These are phyloP conservation scores for Isoetes engelmannii DNA, from an alignment of 83 land plant species.

Conservation along the genomic window DNA sequence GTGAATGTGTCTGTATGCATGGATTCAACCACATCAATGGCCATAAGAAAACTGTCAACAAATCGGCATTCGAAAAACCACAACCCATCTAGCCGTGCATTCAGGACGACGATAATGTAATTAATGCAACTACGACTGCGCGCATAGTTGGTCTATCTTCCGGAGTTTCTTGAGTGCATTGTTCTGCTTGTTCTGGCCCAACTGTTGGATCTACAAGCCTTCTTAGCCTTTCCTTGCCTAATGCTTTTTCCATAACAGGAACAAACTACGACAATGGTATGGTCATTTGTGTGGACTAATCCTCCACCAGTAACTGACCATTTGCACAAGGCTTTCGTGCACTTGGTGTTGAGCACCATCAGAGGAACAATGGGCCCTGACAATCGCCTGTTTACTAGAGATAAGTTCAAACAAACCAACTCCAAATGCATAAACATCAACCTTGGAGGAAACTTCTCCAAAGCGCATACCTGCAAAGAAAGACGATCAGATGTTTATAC, in stretches of 20 bases:
- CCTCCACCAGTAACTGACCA: conserved; percentile 14
- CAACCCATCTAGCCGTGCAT: too few species aligned
- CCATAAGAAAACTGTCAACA: too few species aligned
- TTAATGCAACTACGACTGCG: too few species aligned
- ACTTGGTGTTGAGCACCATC: conserved; percentile 17
- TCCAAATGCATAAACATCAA: conserved; percentile 78
- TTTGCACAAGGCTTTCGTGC: conserved; percentile 27
- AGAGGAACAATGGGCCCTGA: conserved; percentile 29
- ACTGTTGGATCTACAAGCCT: conserved; percentile 58
- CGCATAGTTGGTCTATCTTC: too few species aligned
- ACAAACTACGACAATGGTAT: conserved; percentile 45
- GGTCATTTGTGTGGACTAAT: not conserved
- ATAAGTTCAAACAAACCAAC: conserved; percentile 73
- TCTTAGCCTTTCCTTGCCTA: conserved; percentile 33
- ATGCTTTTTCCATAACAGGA: conserved; percentile 37
- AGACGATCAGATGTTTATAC: too few species aligned
- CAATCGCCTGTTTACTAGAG: conserved; percentile 60
- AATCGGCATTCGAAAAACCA: too few species aligned
- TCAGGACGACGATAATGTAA: too few species aligned
- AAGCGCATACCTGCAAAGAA: conserved; percentile 50
- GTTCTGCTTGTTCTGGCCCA: conserved; percentile 31
- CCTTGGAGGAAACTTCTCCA: conserved; percentile 62
- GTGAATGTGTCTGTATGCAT: too few species aligned
- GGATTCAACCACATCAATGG: too few species aligned
- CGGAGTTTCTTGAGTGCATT: too few species aligned